A percentile compares a stretch with the other conserved stretches of the same genome.
phyloP scores from a whole-genome alignment of 345 rosid species.

The Arabis alpina region DNA sequence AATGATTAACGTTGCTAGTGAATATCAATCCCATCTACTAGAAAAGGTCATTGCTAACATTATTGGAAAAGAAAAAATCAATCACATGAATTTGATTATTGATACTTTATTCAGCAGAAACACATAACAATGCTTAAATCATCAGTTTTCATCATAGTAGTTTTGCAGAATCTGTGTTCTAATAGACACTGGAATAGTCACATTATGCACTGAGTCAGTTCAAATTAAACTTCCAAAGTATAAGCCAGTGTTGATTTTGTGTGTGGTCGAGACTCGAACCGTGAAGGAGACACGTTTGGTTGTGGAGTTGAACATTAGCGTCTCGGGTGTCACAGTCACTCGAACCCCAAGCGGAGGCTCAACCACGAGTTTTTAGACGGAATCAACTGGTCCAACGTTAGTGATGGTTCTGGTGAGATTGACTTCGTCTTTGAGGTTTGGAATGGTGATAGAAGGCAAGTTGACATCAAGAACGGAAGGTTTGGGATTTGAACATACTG shows the following conservation, averaged over 20 bases:
- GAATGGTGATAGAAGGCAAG: slow-evolving; percentile 55
- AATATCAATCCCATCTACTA: background rate
- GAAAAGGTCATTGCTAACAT: background rate
- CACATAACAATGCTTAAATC: no score
- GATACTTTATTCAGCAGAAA: no score
- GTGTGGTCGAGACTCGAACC: slow-evolving; percentile 37
- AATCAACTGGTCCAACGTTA: slow-evolving; percentile 49
- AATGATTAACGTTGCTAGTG: background rate
- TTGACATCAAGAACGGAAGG: slow-evolving; percentile 46
- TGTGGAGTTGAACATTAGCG: slow-evolving; percentile 33
- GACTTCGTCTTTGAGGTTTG: slow-evolving; percentile 32
- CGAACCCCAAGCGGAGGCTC: slow-evolving; percentile 44
- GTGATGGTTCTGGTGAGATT: slow-evolving; percentile 50
- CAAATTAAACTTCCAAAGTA: slow-evolving; percentile 54
- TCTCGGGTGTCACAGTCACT: slow-evolving; percentile 38
- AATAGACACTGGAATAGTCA: slow-evolving; percentile 52
- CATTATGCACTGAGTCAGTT: slow-evolving; percentile 40
- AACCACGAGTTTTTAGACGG: slow-evolving; percentile 41
- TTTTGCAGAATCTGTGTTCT: slow-evolving; percentile 45
- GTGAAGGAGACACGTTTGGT: slow-evolving; percentile 38
- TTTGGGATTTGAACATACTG: slow-evolving; percentile 34
- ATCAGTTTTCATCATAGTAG: slow-evolving; percentile 38
- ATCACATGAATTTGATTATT: no score
- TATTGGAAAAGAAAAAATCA: slow-evolving; percentile 8
- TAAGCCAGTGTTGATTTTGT: slow-evolving; percentile 49